phyloP scores from a whole-genome alignment of 2,329 filamentous ascomycete species.

The Myriosclerotinia scirpicola region DNA sequence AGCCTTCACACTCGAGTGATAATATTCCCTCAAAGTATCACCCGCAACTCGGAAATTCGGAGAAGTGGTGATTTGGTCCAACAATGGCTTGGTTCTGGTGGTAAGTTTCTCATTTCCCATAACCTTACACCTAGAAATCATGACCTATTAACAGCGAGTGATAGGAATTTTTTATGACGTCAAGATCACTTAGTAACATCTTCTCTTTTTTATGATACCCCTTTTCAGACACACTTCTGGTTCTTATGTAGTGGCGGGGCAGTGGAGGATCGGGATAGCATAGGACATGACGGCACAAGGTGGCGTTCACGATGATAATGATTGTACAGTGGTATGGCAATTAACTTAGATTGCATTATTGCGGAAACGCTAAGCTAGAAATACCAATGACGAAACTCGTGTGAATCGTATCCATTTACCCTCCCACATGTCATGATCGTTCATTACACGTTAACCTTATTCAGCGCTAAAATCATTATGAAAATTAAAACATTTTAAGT shows the following conservation, averaged over 20 bases:
- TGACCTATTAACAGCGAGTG: constrained; percentile 1
- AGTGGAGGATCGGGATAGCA: constrained; percentile 1
- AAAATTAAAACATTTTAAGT: constrained; percentile 24
- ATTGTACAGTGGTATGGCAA: not conserved
- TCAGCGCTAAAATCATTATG: constrained; percentile 31
- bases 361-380: constrained; percentile 24
- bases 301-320: constrained; percentile 7
- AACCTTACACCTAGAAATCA: not conserved
- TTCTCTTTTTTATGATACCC: constrained; percentile 22
- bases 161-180: not conserved
- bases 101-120: not conserved
- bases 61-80: constrained; percentile 17
- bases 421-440: constrained; percentile 23
- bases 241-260: constrained; percentile 10
- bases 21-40: constrained; percentile 14
- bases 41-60: constrained; percentile 7
- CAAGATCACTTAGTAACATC: constrained; percentile 9
- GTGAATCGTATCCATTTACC: constrained; percentile 19
- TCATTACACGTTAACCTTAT: constrained; percentile 25
- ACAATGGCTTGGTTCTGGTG: not conserved
- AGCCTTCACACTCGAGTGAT: constrained; percentile 9
- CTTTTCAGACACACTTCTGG: constrained; percentile 2
- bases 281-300: not conserved
- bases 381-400: constrained; percentile 33
- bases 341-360: constrained; percentile 15